These are phyloP conservation scores for Chenopodium quinoa DNA, from an alignment of 148 eudicot species.

Conservation along the genomic window DNA sequence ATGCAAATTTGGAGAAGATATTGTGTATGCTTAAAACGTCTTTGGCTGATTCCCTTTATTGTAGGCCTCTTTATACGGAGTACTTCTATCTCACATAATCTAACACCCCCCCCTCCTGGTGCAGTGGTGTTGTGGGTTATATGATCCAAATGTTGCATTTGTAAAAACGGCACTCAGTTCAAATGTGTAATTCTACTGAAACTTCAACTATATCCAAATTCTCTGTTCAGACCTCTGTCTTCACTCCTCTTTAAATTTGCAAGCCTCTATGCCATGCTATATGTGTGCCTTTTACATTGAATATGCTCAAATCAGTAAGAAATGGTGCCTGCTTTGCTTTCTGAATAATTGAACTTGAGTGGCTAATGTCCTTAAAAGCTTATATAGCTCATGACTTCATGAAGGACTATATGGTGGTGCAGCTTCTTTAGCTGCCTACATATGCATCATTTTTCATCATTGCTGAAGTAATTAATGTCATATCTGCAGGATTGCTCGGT, in stretches of 20 bases:
- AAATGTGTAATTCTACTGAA: not conserved
- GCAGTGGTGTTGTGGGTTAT: not conserved
- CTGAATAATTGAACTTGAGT: constrained; percentile 6
- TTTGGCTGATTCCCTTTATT: not conserved
- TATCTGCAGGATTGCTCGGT: constrained; percentile 53
- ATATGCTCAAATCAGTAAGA: not conserved
- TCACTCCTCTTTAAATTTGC: not conserved
- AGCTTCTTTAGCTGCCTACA: not conserved
- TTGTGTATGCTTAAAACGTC: too few relatives aligned
- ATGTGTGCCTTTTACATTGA: not conserved
- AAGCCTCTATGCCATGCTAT: not conserved
- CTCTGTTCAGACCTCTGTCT: not conserved
- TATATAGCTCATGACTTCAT: not conserved
- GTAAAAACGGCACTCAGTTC: not conserved
- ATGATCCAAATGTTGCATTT: too few relatives aligned
- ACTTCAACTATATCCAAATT: not conserved
- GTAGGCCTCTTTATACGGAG: not conserved
- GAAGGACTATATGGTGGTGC: not conserved
- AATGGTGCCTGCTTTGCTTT: not conserved
- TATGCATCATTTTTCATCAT: constrained; percentile 9
- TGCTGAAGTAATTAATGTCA: constrained; percentile 7
- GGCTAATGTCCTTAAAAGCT: not conserved
- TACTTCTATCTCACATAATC: too few relatives aligned
- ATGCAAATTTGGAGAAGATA: not conserved
- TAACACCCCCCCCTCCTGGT: too few relatives aligned